Base-by-base conservation (phyloP, 495 filamentous ascomycete species). In the Aspergillus wentii region DNA sequence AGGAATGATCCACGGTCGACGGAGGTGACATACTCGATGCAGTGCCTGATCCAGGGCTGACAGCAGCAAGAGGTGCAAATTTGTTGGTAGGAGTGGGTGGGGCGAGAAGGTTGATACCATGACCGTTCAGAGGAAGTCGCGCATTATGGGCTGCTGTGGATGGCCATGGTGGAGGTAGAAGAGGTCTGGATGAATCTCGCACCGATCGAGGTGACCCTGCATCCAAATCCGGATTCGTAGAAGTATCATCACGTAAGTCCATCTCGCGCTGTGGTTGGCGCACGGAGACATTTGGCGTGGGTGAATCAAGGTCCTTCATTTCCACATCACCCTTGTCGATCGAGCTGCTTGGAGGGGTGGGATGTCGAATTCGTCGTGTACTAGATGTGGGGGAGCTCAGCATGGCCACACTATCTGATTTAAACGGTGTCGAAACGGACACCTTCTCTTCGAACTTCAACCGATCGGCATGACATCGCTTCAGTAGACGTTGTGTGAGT, bases 401-500 rank as follows among this genome's bases (percentile, higher is more conserved):
- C 6, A 44, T 38, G 23, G 30, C 14, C 17, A 20, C 10, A 27
- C 15, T 17, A 23, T 35, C 42, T 27, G 28, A 9, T 17, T 35
- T 45, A 40, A 9, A 30, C 14, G 36, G 35, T 16, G 46, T 43
- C 8, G 51, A 50, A 8, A 38, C 16, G 10, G 46, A 41, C 4
- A 26, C 35, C 20, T 42, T 41, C 16, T 67, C 57, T 26, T 68
- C 60, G 4, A 59, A 35, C 25, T 51, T 54, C 19, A 57, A 22
- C 25, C 70, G 62, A 42, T 74, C 69, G 32, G 51, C 48, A 48
- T 60, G 61, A 43, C 64, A 72, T 19, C 69, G 63, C 18, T 67
- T 56, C 16, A 75, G 38, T 5, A 75, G 51, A 5, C 68, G 65
- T 30, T 68, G 58, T 0, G 58, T 64, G 23, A 69, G 44, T 7